Evolutionary conservation across 2,329 filamentous ascomycete species (phyloP), one percentile per base, ranked within the genome.

Genomic region (Xylaria sp.): DNA sequence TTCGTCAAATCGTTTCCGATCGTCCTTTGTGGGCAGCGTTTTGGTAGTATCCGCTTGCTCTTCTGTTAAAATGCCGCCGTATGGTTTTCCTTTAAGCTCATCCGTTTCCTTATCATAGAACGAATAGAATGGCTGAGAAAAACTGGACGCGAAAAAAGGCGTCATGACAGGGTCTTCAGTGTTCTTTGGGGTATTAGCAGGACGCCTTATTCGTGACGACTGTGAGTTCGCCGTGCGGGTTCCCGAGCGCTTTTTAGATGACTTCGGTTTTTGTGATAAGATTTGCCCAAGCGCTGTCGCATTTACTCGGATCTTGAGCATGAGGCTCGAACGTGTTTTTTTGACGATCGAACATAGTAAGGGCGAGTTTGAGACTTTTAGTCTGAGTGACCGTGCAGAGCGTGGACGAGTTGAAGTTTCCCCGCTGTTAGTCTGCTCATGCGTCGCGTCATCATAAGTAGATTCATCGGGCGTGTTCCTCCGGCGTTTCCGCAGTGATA

Each of bases 11-110:
- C 91, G 90, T 71, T 92, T 90, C 56, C 95, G 90, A 78, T 99
- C 96, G 62, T 90, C 88, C 54, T 91, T 87, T 41, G 89, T 88
- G 0, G 96, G 96, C 48, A 97, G 86, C 0, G 96, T 98, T 76
- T 93, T 93, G 1, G 92, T 90, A 0, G 96, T 99, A 77, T 98
- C 95, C 0, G 94, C 94, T 79, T 99, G 95, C 0, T 87, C 86
- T 80, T 98, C 95, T 0, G 89, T 92, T 34, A 99, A 85, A 61
- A 99, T 97, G 1, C 96, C 96, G 34, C 96, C 96, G 73, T 98
- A 99, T 0, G 96, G 96, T 78, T 97, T 98, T 59, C 92, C 92
- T 79, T 97, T 97, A 48, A 90, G 84, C 76, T 98, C 94, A 69
- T 98, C 94, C 20, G 90, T 90, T 74, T 98, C 95, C 73, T 92